Percentiles rank a stretch among this genome's conserved stretches.
Conservation (phyloP, 495 filamentous ascomycete genomes). For the Clohesyomyces aquaticus region DNA sequence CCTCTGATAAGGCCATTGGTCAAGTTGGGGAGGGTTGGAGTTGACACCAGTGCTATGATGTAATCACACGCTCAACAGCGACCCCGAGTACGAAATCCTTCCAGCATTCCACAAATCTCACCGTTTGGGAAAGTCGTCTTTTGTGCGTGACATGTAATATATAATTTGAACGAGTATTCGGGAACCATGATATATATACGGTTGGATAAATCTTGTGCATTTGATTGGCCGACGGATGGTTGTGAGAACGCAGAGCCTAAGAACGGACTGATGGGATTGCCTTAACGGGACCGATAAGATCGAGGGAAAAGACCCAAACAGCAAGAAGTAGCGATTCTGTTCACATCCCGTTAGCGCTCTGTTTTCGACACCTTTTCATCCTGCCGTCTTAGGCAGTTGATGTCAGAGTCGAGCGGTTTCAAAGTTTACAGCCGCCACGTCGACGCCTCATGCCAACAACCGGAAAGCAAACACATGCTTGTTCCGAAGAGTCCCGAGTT, state of each 20-base stretch:
- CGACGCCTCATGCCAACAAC: not conserved
- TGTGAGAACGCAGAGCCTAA: not conserved
- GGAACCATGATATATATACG: too few relatives aligned
- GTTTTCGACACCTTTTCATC: slow-evolving; percentile 11
- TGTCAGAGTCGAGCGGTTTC: slow-evolving; percentile 7
- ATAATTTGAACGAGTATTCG: not conserved
- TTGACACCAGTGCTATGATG: too few relatives aligned
- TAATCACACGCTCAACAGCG: too few relatives aligned
- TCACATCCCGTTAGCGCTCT: slow-evolving; percentile 30
- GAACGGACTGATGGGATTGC: slow-evolving; percentile 4
- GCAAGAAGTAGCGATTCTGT: slow-evolving; percentile 8
- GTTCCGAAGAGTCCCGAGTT: not conserved
- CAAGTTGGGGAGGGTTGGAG: too few relatives aligned
- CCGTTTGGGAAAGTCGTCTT: too few relatives aligned
- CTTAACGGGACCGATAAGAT: slow-evolving; percentile 11
- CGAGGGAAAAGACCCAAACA: slow-evolving; percentile 19
- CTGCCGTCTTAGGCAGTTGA: slow-evolving; percentile 22
- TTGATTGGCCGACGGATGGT: not conserved
- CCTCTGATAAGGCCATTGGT: too few relatives aligned
- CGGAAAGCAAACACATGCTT: not conserved
- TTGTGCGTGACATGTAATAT: too few relatives aligned
- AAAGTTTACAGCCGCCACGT: not conserved
- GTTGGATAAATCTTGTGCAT: not conserved
- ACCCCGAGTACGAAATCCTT: too few relatives aligned
- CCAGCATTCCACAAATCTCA: too few relatives aligned